A percentile compares a stretch with the other conserved stretches of the same genome.
Evolutionary conservation across 2,329 filamentous ascomycete genomes (phyloP).

Genomic region (Xylariaceae sp.): DNA sequence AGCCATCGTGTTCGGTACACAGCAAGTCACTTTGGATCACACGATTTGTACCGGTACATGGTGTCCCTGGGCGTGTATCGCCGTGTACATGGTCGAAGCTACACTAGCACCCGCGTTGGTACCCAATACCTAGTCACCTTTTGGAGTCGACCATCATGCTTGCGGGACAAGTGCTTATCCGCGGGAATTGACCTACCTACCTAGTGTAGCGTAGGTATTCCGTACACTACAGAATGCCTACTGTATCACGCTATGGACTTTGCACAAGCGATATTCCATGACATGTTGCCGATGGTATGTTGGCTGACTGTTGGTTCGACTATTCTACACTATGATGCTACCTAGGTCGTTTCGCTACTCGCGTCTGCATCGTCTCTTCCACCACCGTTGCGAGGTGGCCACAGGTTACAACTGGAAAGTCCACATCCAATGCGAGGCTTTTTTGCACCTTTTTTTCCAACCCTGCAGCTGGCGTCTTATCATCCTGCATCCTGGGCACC

Average conservation of each 20-base stretch:
- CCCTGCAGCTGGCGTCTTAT: conserved; percentile 27
- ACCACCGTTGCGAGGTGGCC: not conserved
- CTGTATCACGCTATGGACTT: too few relatives aligned
- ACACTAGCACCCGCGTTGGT: conserved; percentile 15
- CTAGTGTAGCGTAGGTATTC: not conserved
- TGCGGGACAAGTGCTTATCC: not conserved
- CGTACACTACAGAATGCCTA: not conserved
- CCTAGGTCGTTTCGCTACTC: not conserved
- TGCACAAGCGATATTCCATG: not conserved
- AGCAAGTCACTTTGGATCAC: conserved; percentile 18
- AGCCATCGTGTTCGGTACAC: not conserved
- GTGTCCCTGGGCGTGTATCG: conserved; percentile 3
- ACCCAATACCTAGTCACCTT: conserved; percentile 8
- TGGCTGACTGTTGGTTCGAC: not conserved
- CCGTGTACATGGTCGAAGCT: conserved; percentile 17
- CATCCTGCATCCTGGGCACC: conserved; percentile 17
- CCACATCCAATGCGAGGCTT: conserved; percentile 17
- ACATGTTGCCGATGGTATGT: not conserved
- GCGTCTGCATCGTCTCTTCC: not conserved
- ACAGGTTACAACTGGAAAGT: not conserved
- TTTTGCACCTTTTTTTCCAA: conserved; percentile 31
- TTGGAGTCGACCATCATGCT: conserved; percentile 5
- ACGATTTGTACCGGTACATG: not conserved
- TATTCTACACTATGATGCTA: not conserved
- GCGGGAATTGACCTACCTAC: not conserved